These are phyloP conservation scores for Sporisorium iseilematis-ciliati DNA, from an alignment of 1,284 basidiomycete genomes.

Conservation along the genomic window DNA sequence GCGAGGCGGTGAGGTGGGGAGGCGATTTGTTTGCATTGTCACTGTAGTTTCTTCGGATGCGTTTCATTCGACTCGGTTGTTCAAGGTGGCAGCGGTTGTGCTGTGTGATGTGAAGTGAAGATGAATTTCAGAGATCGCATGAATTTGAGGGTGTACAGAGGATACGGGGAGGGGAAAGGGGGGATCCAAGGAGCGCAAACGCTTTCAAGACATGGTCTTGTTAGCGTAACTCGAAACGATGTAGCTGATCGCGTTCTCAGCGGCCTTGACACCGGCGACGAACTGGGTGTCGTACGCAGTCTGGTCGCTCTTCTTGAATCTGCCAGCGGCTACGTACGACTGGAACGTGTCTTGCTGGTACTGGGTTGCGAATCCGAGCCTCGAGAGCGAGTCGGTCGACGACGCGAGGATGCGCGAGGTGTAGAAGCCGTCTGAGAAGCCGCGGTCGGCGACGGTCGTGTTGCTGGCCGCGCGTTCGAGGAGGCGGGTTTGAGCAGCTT, in stretches of 20 bases:
- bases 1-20: background rate
- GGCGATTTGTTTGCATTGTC: background rate
- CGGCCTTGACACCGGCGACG: constrained; percentile 43
- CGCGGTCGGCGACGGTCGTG: constrained; percentile 58
- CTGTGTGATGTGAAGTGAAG: background rate
- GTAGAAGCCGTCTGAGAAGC: constrained; percentile 77
- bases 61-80: background rate
- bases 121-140: background rate
- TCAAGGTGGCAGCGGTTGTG: background rate
- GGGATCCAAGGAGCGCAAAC: background rate
- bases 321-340: constrained; percentile 32
- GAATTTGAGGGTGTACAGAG: background rate
- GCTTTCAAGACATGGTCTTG: constrained; percentile 11
- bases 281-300: constrained; percentile 44
- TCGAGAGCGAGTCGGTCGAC: constrained; percentile 73
- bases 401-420: constrained; percentile 77
- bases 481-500: constrained; percentile 13
- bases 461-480: constrained; percentile 6
- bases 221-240: constrained; percentile 33
- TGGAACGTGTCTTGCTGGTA: constrained; percentile 74
- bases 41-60: background rate
- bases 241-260: constrained; percentile 45
- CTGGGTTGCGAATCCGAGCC: constrained; percentile 78
- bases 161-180: constrained; percentile 4
- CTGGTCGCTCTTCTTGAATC: constrained; percentile 23